phyloP scores from a whole-genome alignment of 345 rosid genomes.

The Gossypium ekmanianum region DNA sequence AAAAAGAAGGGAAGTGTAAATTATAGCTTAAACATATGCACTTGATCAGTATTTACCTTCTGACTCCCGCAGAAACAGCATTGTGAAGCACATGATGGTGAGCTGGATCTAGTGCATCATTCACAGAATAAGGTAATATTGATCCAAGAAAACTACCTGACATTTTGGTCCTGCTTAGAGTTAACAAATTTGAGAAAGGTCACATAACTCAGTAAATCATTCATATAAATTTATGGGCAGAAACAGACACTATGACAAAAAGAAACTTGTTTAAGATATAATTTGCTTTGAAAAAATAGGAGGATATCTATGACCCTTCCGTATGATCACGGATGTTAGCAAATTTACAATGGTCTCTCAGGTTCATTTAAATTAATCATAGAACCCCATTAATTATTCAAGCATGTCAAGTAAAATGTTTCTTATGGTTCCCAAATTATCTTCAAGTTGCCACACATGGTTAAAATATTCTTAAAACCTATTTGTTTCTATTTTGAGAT shows the following conservation, averaged over 20 bases:
- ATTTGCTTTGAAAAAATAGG: neutral
- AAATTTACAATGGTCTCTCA: neutral
- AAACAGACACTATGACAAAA: neutral
- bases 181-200: neutral
- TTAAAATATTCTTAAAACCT: neutral
- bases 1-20: neutral
- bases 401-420: neutral
- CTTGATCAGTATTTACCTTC: constrained; percentile 38
- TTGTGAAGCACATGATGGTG: constrained; percentile 77
- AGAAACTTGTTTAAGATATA: neutral
- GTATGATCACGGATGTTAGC: neutral
- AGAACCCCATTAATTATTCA: neutral
- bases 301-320: neutral
- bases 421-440: neutral
- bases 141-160: constrained; percentile 74
- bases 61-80: constrained; percentile 59
- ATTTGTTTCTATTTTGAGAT: neutral
- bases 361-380: neutral
- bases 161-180: constrained; percentile 49
- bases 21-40: neutral
- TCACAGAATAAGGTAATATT: constrained; percentile 68
- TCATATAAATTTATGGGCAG: constrained; percentile 1
- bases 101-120: constrained; percentile 75
- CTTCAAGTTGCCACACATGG: neutral
- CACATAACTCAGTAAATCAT: neutral